Evolutionary conservation across 257 asterid genomes (phyloP), one percentile per base, ranked within the genome.

Genomic region (Solanum okadae): DNA sequence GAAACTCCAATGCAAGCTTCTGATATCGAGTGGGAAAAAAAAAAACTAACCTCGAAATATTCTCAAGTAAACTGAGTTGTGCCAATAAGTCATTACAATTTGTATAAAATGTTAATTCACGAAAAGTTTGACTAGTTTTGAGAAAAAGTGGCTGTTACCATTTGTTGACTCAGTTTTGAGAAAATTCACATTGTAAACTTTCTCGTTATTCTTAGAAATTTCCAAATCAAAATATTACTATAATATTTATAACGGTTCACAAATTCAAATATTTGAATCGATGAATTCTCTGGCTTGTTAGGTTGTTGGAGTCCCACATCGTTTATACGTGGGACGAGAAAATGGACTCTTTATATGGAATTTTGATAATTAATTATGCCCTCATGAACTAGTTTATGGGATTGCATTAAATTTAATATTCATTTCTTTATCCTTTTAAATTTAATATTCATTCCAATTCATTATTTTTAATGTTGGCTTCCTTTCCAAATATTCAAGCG

Each of bases 271-370:
- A 1, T 11, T 65, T 67, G 25, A 11, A 67, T 67, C 33, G 34
- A 67, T 0, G 20, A 12, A 25, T 12, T 5, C 8, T 67, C 10
- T 67, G 4, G n/a, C 31, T 11, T n/a, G 7, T 65, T 11, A 65
- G 73, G 33, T 11, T 65, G 18, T 11, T 67, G 9, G 10, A 25
- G 20, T 67, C 9, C 2, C 9, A 25, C 5, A 67, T 67, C 0
- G 2, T 67, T 65, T 65, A 56, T 56, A 56, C n/a, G 9, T 67
- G 8, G 34, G 9, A 2, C 14, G 18, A 12, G 10, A 67, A 27
- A 14, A 3, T 67, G 0, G 6, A 12, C 1, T 25, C 3, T 2
- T 25, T 12, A 5, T 5, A 25, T 25, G 0, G 0, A 12, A 18
- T 2, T n/a, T 10, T n/a, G 4, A 10, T 5, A n/a, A 10, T 63